These are phyloP conservation scores for Coprinellus aureogranulatus DNA, from an alignment of 768 basidiomycete genomes.

Conservation along the genomic window DNA sequence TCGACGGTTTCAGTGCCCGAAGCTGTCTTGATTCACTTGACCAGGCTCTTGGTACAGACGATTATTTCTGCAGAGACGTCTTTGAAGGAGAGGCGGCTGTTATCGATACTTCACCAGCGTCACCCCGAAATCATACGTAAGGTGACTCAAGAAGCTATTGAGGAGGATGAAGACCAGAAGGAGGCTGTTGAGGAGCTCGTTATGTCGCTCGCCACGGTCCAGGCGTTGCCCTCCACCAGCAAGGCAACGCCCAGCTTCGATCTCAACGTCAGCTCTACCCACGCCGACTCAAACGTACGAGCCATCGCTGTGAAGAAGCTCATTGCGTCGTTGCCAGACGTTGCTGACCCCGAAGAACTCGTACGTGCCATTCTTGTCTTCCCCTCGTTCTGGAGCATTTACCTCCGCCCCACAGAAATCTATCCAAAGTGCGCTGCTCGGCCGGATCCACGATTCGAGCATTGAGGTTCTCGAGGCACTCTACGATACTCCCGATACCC, in stretches of 20 bases:
- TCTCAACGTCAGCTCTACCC: conserved; percentile 55
- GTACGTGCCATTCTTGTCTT: conserved; percentile 29
- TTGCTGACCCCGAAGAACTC: conserved; percentile 33
- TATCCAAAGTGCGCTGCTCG: conserved; percentile 60
- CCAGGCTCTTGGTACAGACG: conserved; percentile 26
- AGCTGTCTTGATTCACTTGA: conserved; percentile 30
- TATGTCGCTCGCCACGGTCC: conserved; percentile 59
- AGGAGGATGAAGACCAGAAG: conserved; percentile 33
- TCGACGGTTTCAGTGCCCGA: conserved; percentile 30
- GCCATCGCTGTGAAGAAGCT: conserved; percentile 57
- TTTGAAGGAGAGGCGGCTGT: conserved; percentile 36
- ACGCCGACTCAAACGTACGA: conserved; percentile 61
- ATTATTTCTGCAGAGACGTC: conserved; percentile 23
- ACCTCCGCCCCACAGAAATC: conserved; percentile 39
- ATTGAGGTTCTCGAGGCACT: conserved; percentile 61
- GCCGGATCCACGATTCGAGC: conserved; percentile 67
- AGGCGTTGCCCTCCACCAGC: neutral
- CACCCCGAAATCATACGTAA: conserved; percentile 50
- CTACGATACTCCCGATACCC: conserved; percentile 49
- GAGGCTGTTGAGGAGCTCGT: conserved; percentile 53
- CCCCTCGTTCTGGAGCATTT: too few species aligned
- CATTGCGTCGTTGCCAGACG: conserved; percentile 33
- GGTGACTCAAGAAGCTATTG: conserved; percentile 35
- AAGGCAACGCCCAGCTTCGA: conserved; percentile 26
- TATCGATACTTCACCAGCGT: conserved; percentile 65